Percentiles rank a stretch among this genome's conserved stretches.
Conservation (phyloP, 2,329 filamentous ascomycete genomes). For the Stenocarpella maydis region DNA sequence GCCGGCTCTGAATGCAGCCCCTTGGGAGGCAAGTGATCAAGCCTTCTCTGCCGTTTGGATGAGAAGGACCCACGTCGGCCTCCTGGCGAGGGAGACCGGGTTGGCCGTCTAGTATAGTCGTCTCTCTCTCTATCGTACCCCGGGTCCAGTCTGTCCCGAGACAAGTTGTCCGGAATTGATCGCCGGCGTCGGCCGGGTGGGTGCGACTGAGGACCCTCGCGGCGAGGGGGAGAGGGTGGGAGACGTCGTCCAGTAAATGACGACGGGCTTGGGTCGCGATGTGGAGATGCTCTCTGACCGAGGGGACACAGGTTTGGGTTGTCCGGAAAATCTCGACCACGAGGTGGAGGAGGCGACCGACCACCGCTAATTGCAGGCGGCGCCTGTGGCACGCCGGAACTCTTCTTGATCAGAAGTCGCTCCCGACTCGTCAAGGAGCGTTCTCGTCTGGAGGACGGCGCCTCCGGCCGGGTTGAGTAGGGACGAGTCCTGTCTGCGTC, state of each 20-base stretch:
- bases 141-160: slow-evolving; percentile 37
- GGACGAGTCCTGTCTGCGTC: slow-evolving; percentile 23
- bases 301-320: slow-evolving; percentile 37
- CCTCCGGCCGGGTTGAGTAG: slow-evolving; percentile 31
- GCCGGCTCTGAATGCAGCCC: slow-evolving; percentile 45
- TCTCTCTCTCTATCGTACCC: slow-evolving; percentile 25
- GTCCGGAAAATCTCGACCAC: slow-evolving; percentile 28
- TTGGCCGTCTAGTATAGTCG: slow-evolving; percentile 25
- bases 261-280: slow-evolving; percentile 36
- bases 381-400: slow-evolving; percentile 36
- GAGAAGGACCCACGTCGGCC: slow-evolving; percentile 23
- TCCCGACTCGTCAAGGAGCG: slow-evolving; percentile 41
- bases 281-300: slow-evolving; percentile 36
- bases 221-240: slow-evolving; percentile 32
- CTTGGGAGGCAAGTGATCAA: slow-evolving; percentile 23
- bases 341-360: slow-evolving; percentile 42
- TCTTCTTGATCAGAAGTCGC: slow-evolving; percentile 38
- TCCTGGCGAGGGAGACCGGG: slow-evolving; percentile 27
- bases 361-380: slow-evolving; percentile 37
- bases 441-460: slow-evolving; percentile 36
- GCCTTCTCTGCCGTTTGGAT: slow-evolving; percentile 46
- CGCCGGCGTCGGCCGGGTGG: slow-evolving; percentile 36
- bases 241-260: slow-evolving; percentile 39
- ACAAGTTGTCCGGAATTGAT: slow-evolving; percentile 39
- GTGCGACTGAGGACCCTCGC: slow-evolving; percentile 5